Percentiles rank a stretch among this genome's conserved stretches.
Conservation (phyloP, 176 grass and related monocot genomes). For the Eragrostis nindensis region DNA sequence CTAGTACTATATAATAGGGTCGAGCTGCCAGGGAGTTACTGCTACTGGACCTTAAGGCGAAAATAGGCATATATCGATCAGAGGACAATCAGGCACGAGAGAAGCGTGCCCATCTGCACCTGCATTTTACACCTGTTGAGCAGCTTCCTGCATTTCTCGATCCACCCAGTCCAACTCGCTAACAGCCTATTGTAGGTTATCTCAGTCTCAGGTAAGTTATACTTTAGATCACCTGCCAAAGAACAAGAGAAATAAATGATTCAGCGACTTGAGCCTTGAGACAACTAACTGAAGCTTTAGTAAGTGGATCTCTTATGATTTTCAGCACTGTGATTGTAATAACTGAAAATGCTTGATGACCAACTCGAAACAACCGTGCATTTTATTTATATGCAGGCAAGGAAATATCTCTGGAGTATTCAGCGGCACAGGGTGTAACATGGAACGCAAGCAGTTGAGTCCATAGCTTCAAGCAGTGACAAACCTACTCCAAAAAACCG, state of each 20-base stretch:
- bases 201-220: no score
- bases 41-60: no score
- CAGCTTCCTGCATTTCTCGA: neutral
- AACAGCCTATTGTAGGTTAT: neutral
- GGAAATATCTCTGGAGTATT: no score
- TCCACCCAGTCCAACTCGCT: neutral
- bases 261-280: neutral
- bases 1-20: no score
- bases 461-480: no score
- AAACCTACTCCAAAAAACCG: no score
- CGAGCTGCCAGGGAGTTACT: no score
- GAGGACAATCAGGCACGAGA: neutral
- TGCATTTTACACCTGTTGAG: neutral
- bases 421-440: no score
- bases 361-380: no score
- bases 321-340: neutral
- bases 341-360: no score
- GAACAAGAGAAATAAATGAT: neutral
- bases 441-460: no score
- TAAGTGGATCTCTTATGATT: neutral
- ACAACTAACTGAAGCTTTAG: neutral
- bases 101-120: neutral
- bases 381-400: no score
- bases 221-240: neutral
- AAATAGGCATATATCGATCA: neutral